These are phyloP conservation scores for Orbilia oligospora DNA, from an alignment of 2,329 filamentous ascomycete species.

Conservation along the genomic window DNA sequence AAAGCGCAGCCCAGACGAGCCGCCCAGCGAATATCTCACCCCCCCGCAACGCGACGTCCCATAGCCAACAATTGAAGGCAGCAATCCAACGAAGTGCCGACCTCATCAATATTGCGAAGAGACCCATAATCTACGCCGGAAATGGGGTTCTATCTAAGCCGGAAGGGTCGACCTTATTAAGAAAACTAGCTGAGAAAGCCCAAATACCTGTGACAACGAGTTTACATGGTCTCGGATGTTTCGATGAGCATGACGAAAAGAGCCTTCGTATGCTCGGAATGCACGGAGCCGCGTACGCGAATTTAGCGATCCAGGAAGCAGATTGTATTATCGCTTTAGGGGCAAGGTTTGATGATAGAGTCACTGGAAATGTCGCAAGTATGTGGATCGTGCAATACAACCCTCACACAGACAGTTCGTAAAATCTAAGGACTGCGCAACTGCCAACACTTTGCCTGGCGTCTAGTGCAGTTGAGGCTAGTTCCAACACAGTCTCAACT, in stretches of 20 bases:
- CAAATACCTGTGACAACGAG: conserved; percentile 96
- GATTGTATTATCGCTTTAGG: conserved; percentile 97
- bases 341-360: conserved; percentile 95
- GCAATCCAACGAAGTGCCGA: conserved; percentile 83
- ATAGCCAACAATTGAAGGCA: conserved; percentile 77
- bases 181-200: conserved; percentile 88
- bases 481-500: too few relatives aligned
- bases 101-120: conserved; percentile 89
- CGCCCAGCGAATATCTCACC: not conserved
- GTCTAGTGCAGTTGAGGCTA: too few relatives aligned
- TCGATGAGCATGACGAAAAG: conserved; percentile 93
- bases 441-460: too few relatives aligned
- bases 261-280: conserved; percentile 98
- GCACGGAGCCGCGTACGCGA: conserved; percentile 97
- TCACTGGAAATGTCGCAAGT: conserved; percentile 81
- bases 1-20: conserved; percentile 72
- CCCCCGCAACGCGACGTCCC: conserved; percentile 66
- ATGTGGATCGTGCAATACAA: conserved; percentile 23
- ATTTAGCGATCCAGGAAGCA: conserved; percentile 97
- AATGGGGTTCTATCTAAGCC: conserved; percentile 86
- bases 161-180: conserved; percentile 83
- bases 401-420: too few relatives aligned
- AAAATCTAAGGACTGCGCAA: too few relatives aligned
- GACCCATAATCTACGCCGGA: conserved; percentile 94
- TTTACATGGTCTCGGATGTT: conserved; percentile 90